Evolutionary conservation across 2,329 filamentous ascomycete genomes (phyloP).

Genomic region (Pseudocercospora crystallina): DNA sequence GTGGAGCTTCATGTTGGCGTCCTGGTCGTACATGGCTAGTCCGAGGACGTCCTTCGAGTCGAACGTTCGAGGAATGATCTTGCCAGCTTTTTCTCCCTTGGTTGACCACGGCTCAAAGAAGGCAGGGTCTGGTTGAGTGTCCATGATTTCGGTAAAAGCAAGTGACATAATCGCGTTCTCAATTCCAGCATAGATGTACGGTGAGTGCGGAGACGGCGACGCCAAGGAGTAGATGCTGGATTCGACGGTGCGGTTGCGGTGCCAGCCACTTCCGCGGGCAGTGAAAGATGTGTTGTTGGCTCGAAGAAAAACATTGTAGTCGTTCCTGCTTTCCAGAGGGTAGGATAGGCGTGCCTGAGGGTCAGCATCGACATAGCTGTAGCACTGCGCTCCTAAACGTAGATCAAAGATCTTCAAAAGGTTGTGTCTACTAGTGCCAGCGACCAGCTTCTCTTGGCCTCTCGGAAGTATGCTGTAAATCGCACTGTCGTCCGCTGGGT

Average conservation of each 20-base stretch:
- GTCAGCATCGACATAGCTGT: slow-evolving; percentile 31
- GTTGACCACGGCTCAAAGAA: slow-evolving; percentile 25
- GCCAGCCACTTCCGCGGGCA: slow-evolving; percentile 25
- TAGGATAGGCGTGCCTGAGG: neutral
- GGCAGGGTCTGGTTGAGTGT: slow-evolving; percentile 45
- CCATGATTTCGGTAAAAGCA: slow-evolving; percentile 44
- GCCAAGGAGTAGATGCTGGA: slow-evolving; percentile 52
- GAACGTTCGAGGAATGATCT: slow-evolving; percentile 3
- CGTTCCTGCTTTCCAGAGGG: slow-evolving; percentile 2
- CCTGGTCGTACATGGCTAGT: slow-evolving; percentile 50
- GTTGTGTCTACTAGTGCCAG: slow-evolving; percentile 57
- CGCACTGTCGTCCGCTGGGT: slow-evolving; percentile 58
- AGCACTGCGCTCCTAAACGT: slow-evolving; percentile 45
- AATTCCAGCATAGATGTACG: slow-evolving; percentile 49
- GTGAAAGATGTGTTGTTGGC: slow-evolving; percentile 31
- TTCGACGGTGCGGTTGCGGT: slow-evolving; percentile 27
- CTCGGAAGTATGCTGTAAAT: slow-evolving; percentile 60
- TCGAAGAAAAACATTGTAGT: slow-evolving; percentile 51
- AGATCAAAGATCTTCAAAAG: slow-evolving; percentile 64
- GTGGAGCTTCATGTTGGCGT: slow-evolving; percentile 40
- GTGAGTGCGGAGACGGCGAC: slow-evolving; percentile 44
- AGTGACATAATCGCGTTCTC: slow-evolving; percentile 47
- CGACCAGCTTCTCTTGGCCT: slow-evolving; percentile 57
- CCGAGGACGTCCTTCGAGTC: slow-evolving; percentile 38
- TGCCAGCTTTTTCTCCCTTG: neutral